A percentile compares a stretch with the other conserved stretches of the same genome.
These are phyloP conservation scores for Fusarium albosuccineum DNA, from an alignment of 2,329 filamentous ascomycete genomes.

Conservation along the genomic window DNA sequence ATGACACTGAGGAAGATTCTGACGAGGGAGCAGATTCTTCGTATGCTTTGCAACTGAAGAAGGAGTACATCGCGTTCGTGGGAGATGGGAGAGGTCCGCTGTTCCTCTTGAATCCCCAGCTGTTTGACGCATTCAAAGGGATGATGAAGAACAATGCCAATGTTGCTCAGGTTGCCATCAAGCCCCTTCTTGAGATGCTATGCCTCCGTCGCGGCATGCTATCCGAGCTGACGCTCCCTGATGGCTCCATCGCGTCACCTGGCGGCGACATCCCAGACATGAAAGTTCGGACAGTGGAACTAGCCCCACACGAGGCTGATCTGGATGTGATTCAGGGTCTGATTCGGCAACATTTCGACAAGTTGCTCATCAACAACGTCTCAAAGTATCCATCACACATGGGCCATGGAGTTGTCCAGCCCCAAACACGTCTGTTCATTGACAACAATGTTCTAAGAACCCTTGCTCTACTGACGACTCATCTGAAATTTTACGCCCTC, in stretches of 20 bases:
- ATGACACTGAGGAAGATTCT: background rate
- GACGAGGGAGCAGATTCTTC: background rate
- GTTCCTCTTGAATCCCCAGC: background rate
- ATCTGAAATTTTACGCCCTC: background rate
- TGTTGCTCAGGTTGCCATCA: background rate
- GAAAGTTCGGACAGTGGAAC: background rate
- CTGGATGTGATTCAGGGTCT: no score
- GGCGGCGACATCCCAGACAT: background rate
- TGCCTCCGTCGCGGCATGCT: background rate
- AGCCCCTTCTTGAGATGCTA: background rate
- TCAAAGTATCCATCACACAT: background rate
- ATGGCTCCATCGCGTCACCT: background rate
- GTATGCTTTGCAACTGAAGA: background rate
- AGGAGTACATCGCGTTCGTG: background rate
- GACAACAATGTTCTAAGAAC: background rate
- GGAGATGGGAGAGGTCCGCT: background rate
- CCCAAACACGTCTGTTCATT: background rate
- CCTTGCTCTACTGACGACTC: background rate
- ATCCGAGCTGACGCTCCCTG: background rate
- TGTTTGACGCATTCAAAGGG: background rate
- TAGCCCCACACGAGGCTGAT: background rate
- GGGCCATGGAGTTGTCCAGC: background rate
- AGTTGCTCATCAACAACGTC: background rate
- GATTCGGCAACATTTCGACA: background rate
- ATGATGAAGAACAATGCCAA: background rate